Evolutionary conservation across 345 rosid species (phyloP).

Genomic region (Gossypium mustelinum): DNA sequence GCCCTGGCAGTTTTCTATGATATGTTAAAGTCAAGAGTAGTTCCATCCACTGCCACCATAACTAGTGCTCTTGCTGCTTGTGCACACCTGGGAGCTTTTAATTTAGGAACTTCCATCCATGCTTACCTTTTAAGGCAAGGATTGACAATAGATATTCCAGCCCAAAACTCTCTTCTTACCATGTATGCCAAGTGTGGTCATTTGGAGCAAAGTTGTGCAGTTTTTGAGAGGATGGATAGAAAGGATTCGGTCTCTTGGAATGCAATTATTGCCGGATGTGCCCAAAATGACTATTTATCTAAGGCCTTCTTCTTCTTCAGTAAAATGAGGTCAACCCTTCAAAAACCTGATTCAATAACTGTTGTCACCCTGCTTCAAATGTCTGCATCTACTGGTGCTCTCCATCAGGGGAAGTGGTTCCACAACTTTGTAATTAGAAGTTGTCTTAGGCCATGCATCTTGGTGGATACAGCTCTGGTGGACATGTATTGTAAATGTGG

Average conservation of each 20-base stretch:
- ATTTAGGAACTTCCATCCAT: slow-evolving; percentile 60
- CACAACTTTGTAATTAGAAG: slow-evolving; percentile 55
- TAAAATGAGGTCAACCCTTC: slow-evolving; percentile 39
- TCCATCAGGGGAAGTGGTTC: slow-evolving; percentile 55
- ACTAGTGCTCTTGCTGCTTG: slow-evolving; percentile 63
- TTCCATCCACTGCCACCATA: slow-evolving; percentile 54
- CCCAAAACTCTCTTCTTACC: slow-evolving; percentile 64
- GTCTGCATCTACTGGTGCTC: slow-evolving; percentile 52
- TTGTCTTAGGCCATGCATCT: slow-evolving; percentile 38
- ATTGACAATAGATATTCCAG: slow-evolving; percentile 41
- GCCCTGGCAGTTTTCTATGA: slow-evolving; percentile 45
- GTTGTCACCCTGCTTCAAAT: slow-evolving; percentile 65
- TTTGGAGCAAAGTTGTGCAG: slow-evolving; percentile 42
- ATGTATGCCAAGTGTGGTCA: slow-evolving; percentile 64
- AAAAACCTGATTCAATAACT: slow-evolving; percentile 59
- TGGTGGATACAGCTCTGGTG: slow-evolving; percentile 58
- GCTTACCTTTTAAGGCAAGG: slow-evolving; percentile 49
- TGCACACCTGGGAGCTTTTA: slow-evolving; percentile 51
- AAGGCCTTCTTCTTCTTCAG: slow-evolving; percentile 46
- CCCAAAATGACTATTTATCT: slow-evolving; percentile 48
- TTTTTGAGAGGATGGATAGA: slow-evolving; percentile 46
- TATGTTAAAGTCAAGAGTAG: slow-evolving; percentile 46
- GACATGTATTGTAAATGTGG: slow-evolving; percentile 88
- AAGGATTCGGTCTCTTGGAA: slow-evolving; percentile 80
- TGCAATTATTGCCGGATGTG: slow-evolving; percentile 67